phyloP scores from a whole-genome alignment of 2,329 filamentous ascomycete species.

The Aspergillus fructus region DNA sequence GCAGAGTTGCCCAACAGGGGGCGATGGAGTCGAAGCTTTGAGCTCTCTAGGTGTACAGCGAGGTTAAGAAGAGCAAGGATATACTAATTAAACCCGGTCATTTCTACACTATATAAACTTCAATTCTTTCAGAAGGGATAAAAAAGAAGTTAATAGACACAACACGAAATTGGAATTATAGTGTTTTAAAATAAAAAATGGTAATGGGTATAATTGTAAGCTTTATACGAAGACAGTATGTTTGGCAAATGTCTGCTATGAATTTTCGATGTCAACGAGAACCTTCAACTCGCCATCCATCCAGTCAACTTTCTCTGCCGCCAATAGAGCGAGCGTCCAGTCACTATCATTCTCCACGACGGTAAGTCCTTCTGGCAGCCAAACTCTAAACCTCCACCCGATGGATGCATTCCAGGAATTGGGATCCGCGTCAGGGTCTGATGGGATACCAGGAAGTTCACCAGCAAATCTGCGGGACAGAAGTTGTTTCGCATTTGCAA shows the following conservation, averaged over 20 bases:
- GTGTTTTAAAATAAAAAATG: too few species aligned
- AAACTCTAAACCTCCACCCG: constrained; percentile 39
- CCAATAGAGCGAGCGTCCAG: constrained; percentile 46
- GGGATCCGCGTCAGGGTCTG: constrained; percentile 20
- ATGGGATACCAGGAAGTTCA: constrained; percentile 29
- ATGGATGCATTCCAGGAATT: constrained; percentile 19
- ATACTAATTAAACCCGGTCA: background rate
- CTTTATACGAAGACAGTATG: background rate
- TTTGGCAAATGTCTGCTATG: background rate
- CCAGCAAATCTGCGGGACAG: constrained; percentile 32
- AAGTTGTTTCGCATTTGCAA: constrained; percentile 31
- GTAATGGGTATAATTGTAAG: constrained; percentile 1
- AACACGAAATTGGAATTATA: background rate
- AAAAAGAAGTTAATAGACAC: background rate
- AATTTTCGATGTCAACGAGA: constrained; percentile 36
- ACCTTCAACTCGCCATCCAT: constrained; percentile 48
- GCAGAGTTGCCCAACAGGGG: background rate
- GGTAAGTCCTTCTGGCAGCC: constrained; percentile 44
- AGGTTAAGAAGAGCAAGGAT: background rate
- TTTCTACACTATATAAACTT: too few species aligned
- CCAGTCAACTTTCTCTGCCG: constrained; percentile 46
- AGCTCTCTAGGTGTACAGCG: background rate
- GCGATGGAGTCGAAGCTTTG: background rate
- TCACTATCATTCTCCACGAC: constrained; percentile 41
- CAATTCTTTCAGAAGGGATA: too few species aligned